phyloP scores from a whole-genome alignment of 2,329 filamentous ascomycete species.

The Aspergillus luchuensis region DNA sequence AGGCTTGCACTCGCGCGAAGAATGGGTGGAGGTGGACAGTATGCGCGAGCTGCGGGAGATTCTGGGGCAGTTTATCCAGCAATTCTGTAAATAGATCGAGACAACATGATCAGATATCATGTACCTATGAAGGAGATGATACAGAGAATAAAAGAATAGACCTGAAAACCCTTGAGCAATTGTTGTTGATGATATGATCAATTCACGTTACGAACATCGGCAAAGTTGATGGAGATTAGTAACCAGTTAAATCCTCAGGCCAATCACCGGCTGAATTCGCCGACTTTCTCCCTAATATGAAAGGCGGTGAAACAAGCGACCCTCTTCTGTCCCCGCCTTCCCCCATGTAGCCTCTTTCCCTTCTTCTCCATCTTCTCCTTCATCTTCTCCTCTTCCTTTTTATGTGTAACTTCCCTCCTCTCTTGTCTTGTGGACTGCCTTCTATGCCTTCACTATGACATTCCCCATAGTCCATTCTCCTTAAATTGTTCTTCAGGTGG shows the following conservation, averaged over 20 bases:
- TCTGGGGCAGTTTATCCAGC: conserved; percentile 21
- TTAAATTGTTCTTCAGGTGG: neutral
- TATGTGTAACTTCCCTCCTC: neutral
- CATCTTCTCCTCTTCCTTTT: neutral
- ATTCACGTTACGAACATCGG: too few species aligned
- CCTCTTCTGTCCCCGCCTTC: neutral
- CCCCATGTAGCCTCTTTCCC: neutral
- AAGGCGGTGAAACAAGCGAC: neutral
- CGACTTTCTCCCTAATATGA: too few species aligned
- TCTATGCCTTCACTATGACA: neutral
- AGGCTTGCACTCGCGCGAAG: conserved; percentile 55
- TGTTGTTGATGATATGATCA: too few species aligned
- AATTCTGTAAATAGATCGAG: conserved; percentile 21
- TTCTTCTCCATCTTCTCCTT: neutral
- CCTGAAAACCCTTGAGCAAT: too few species aligned
- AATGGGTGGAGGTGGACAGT: conserved; percentile 53
- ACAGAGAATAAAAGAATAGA: neutral
- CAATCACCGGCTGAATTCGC: too few species aligned
- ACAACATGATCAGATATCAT: neutral
- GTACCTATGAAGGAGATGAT: too few species aligned
- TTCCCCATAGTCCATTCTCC: neutral
- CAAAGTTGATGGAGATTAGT: too few species aligned
- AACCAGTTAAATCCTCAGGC: too few species aligned
- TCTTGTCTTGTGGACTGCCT: neutral
- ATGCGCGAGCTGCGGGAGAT: conserved; percentile 37